These are phyloP conservation scores for Alternaria sp. DNA, from an alignment of 2,329 filamentous ascomycete species.

Conservation along the genomic window DNA sequence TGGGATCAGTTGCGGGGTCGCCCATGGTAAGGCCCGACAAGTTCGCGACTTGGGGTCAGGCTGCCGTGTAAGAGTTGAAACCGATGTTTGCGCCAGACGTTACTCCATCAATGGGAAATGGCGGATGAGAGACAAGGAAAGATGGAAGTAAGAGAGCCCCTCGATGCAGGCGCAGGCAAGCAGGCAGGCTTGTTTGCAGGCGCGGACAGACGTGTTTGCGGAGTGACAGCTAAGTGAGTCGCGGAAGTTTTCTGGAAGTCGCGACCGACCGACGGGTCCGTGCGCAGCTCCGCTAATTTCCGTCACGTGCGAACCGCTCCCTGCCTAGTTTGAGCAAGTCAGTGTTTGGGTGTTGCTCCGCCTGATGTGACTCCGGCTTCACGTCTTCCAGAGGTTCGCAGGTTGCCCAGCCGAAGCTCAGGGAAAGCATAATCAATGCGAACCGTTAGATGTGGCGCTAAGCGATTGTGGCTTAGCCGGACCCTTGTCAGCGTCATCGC, in stretches of 20 bases:
- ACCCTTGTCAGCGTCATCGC: constrained; percentile 27
- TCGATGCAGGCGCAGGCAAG: constrained; percentile 7
- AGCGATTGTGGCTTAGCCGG: constrained; percentile 23
- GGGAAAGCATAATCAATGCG: not conserved
- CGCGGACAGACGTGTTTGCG: constrained; percentile 18
- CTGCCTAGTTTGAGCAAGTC: not conserved
- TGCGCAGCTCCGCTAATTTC: constrained; percentile 4
- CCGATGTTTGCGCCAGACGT: constrained; percentile 12
- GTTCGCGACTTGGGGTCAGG: constrained; percentile 27
- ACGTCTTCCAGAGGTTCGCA: not conserved
- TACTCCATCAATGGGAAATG: constrained; percentile 32
- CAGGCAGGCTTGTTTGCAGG: constrained; percentile 8
- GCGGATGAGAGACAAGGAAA: not conserved
- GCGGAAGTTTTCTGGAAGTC: constrained; percentile 21
- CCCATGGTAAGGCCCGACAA: constrained; percentile 35
- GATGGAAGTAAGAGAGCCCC: not conserved
- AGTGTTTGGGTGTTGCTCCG: not conserved
- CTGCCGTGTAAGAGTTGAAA: constrained; percentile 25
- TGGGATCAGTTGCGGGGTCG: constrained; percentile 33
- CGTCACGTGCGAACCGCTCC: constrained; percentile 6
- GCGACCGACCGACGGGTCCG: constrained; percentile 22
- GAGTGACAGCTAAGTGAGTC: constrained; percentile 16
- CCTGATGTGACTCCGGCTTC: not conserved
- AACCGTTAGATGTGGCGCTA: constrained; percentile 17
- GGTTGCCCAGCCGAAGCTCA: not conserved